These are phyloP conservation scores for Gigaspora rosea DNA, from an alignment of 192 early-diverging fungal species.

Conservation along the genomic window DNA sequence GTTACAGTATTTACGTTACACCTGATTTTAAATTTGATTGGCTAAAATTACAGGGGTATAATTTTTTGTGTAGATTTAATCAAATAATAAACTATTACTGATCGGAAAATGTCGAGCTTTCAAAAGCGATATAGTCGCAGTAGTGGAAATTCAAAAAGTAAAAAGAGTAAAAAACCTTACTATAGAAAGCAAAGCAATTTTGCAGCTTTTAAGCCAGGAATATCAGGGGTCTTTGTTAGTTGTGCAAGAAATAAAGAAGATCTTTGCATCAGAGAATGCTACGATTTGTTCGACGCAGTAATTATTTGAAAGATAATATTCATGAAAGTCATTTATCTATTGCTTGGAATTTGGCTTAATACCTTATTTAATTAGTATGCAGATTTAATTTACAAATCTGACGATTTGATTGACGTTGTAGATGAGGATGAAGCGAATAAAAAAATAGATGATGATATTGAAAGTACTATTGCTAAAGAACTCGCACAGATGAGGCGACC, in stretches of 20 bases:
- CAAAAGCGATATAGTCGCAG: not conserved
- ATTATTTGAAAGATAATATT: not conserved
- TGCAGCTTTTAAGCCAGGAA: constrained; percentile 36
- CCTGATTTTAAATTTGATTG: too few relatives aligned
- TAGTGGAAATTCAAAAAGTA: not conserved
- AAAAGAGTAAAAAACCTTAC: not conserved
- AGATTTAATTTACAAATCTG: constrained; percentile 34
- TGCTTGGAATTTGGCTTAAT: not conserved
- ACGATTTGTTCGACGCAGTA: constrained; percentile 53
- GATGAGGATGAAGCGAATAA: constrained; percentile 26
- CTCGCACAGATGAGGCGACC: constrained; percentile 50
- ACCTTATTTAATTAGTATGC: constrained; percentile 36
- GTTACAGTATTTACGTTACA: too few relatives aligned
- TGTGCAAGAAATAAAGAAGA: constrained; percentile 49
- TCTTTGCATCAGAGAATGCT: constrained; percentile 47
- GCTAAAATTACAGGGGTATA: too few relatives aligned
- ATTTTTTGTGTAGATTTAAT: too few relatives aligned
- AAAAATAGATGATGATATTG: constrained; percentile 49
- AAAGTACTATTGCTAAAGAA: constrained; percentile 56
- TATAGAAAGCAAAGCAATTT: not conserved
- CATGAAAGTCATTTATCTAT: not conserved
- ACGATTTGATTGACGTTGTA: not conserved
- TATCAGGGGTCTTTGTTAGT: constrained; percentile 54
- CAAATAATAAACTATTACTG: too few relatives aligned
- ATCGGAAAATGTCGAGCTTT: not conserved